Evolutionary conservation across 768 basidiomycete species (phyloP), one percentile per base, ranked within the genome.

Genomic region (Cytidiella melzeri): DNA sequence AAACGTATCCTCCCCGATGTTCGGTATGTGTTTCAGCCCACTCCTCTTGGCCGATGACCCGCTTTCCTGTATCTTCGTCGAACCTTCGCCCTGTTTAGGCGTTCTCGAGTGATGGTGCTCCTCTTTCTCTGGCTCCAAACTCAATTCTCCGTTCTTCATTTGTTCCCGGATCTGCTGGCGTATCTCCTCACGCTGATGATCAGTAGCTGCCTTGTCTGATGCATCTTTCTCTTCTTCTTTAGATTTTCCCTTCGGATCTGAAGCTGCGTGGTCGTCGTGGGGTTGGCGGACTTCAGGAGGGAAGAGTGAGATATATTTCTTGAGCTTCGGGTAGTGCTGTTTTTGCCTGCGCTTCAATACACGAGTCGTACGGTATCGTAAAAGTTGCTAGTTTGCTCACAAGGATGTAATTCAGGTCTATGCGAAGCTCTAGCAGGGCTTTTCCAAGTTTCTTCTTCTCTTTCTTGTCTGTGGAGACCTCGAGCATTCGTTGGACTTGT

Each of bases 261-360:
- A 7, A 34, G 7, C 30, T 7, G 9, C 15, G 30, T 27, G 11
- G 48, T 54, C 38, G 24, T 30, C 5, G 52, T 48, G 43, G 42
- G 43, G 26, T 52, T 72, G 64, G 41, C 80, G 73, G 6, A 72
- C 66, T 59, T 82, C 81, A 0, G 85, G 79, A 4, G 93, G 91
- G 64, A 92, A 94, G 23, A 97, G 74, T 1, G 92, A 89, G 25
- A 96, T 80, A 63, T 97, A 96, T 70, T 91, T 94, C 61, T 83
- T 79, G 10, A 76, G 71, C 65, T 87, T 92, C 4, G 90, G 90
- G 64, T 86, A 92, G 64, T 91, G 80, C 89, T 92, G 52, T 13
- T 21, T 46, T 12, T 6, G n/a, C 7, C n/a, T 27, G 21, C 25
- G 59, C 19, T 57, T 50, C 41, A 26, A 24, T 12, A 28, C 18